Evolutionary conservation across 306 rosid species (phyloP), one percentile per base, ranked within the genome.

Genomic region (Cucurbita argyrosperma): DNA sequence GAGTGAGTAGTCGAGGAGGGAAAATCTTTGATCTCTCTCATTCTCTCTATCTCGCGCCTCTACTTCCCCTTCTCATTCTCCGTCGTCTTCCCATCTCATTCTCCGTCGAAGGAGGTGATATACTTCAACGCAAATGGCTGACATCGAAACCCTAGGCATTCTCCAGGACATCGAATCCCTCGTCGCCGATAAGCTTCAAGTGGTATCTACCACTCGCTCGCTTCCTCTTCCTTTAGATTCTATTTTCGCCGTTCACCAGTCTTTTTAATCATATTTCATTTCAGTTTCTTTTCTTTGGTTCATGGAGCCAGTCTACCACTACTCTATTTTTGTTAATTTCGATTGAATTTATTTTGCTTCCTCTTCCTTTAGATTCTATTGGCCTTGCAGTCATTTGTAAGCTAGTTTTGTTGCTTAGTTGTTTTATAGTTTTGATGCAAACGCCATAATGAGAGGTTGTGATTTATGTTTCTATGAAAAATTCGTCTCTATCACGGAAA

Each of bases 181-280:
- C 58, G 80, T 88, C 80, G 84, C 90, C 74, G 92, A 88, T 80
- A 79, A 85, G 63, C 97, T 92, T 79, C 96, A 85, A 92, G 95
- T 92, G 97, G 96, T 89, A 82, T 42, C 19, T 23, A n/a, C 0
- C 43, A 13, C 52, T 63, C 74, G 2, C 75, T 65, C 54, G 12
- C 77, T 66, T 45, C 10, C 40, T 76, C 69, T 50, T 50, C 76
- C 57, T 7, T 57, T 37, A 5, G 19, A 47, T 55, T 68, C 71
- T 45, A 37, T 6, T 62, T 6, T 6, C 26, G 6, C 40, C 66
- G 46, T 71, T 60, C 46, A 4, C 60, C 42, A 5, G 13, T 59
- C 21, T 42, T 6, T 8, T 35, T 71, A 56, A 65, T 65, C 71
- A 19, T 43, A 5, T 43, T 65, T 42, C 37, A 2, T 42, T 65